These are phyloP conservation scores for Lachnellula hyalina DNA, from an alignment of 2,329 filamentous ascomycete species.

Conservation along the genomic window DNA sequence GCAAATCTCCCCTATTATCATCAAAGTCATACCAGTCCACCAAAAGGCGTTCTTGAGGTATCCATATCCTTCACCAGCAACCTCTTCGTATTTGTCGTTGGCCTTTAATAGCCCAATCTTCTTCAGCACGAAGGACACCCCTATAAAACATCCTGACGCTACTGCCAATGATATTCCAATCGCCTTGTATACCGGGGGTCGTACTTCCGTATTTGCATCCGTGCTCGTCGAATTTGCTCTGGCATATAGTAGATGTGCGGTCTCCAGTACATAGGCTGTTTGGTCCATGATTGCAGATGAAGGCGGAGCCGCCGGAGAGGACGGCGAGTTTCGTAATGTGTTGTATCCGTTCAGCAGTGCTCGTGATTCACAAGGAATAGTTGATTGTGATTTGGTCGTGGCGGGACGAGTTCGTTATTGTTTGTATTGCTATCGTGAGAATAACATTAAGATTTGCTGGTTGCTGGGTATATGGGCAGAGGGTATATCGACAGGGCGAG, in stretches of 20 bases:
- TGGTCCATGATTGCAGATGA: constrained; percentile 34
- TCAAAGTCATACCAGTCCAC: constrained; percentile 94
- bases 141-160: constrained; percentile 86
- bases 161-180: constrained; percentile 83
- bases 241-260: constrained; percentile 39
- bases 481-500: constrained; percentile 2
- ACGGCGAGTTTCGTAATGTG: constrained; percentile 1
- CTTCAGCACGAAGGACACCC: constrained; percentile 90
- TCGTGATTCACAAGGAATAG: not conserved
- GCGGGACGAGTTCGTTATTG: constrained; percentile 1
- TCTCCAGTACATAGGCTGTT: constrained; percentile 32
- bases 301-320: constrained; percentile 13
- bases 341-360: constrained; percentile 12
- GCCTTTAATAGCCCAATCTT: constrained; percentile 87
- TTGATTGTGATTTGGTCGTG: constrained; percentile 1
- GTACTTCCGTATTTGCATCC: constrained; percentile 13
- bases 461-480: constrained; percentile 4
- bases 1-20: constrained; percentile 95
- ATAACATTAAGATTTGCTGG: constrained; percentile 4
- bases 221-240: constrained; percentile 36
- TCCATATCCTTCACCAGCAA: constrained; percentile 91
- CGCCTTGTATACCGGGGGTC: constrained; percentile 61
- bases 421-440: constrained; percentile 7
- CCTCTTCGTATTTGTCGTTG: constrained; percentile 94
- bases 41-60: constrained; percentile 94